These are phyloP conservation scores for Chaetomiaceae sp. DNA, from an alignment of 2,329 filamentous ascomycete species.

Conservation along the genomic window DNA sequence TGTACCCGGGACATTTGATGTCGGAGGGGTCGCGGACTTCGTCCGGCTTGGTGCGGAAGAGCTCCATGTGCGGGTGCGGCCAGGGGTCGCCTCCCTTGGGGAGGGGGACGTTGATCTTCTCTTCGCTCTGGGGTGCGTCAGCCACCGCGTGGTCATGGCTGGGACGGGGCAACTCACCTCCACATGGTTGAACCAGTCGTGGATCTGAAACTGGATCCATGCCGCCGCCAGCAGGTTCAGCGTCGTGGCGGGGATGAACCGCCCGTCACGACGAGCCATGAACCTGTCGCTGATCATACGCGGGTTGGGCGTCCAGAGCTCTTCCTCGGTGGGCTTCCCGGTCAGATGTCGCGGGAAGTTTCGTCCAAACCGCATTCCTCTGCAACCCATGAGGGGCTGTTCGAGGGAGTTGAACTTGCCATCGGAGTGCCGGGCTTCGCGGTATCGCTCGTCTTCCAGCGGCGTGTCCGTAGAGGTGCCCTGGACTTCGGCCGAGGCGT, in stretches of 20 bases:
- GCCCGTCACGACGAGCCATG: conserved; percentile 34
- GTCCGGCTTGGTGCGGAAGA: conserved; percentile 35
- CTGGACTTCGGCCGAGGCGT: conserved; percentile 35
- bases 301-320: conserved; percentile 41
- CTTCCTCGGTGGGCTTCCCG: conserved; percentile 36
- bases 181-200: conserved; percentile 39
- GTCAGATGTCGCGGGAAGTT: conserved; percentile 38
- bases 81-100: conserved; percentile 33
- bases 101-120: conserved; percentile 33
- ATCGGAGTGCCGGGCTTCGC: conserved; percentile 39
- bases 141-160: not conserved
- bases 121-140: conserved; percentile 18
- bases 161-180: conserved; percentile 12
- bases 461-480: conserved; percentile 31
- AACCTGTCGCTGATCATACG: conserved; percentile 40
- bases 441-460: conserved; percentile 31
- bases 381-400: conserved; percentile 41
- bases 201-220: conserved; percentile 47
- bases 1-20: conserved; percentile 37
- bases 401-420: conserved; percentile 41
- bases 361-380: conserved; percentile 42
- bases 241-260: conserved; percentile 41
- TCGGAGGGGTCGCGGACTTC: conserved; percentile 34
- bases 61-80: conserved; percentile 33
- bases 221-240: conserved; percentile 44